These are phyloP conservation scores for Arabidopsis hybrid DNA, from an alignment of 441 rosid species.

Conservation along the genomic window DNA sequence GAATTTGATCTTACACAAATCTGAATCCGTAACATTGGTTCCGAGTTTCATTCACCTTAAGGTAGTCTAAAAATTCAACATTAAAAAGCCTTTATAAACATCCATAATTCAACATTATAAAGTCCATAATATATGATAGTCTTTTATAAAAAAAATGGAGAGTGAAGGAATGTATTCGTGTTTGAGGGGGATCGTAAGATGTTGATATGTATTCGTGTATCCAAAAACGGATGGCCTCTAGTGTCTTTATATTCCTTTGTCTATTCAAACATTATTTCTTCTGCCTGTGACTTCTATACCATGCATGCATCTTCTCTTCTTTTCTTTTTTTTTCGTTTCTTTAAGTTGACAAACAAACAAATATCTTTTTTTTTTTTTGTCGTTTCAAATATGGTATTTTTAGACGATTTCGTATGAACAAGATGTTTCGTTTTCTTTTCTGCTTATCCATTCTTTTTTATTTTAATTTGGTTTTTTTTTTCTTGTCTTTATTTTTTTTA, in stretches of 20 bases:
- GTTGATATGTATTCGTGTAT: slow-evolving; percentile 3
- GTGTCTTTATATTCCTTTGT: slow-evolving; percentile 24
- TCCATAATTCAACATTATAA: neutral
- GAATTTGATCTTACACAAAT: neutral
- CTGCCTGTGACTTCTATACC: slow-evolving; percentile 15
- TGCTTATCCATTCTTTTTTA: too few species aligned
- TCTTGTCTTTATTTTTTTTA: too few species aligned
- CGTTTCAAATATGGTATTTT: neutral
- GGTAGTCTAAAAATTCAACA: neutral
- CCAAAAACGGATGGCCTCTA: slow-evolving; percentile 28
- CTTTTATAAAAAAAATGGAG: neutral
- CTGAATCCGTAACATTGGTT: neutral
- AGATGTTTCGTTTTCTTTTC: too few species aligned
- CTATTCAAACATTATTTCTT: slow-evolving; percentile 18
- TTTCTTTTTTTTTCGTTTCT: neutral
- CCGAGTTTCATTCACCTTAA: neutral
- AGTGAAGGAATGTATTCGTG: neutral
- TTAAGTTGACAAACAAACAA: slow-evolving; percentile 23
- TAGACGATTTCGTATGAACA: too few species aligned
- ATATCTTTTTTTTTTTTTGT: neutral
- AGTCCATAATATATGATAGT: neutral
- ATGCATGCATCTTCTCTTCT: slow-evolving; percentile 43
- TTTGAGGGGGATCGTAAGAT: slow-evolving; percentile 14
- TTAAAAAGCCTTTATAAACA: neutral
- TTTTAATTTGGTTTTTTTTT: too few species aligned